These are phyloP conservation scores for Candida sanyiensis DNA, from an alignment of 805 yeast genomes.

Conservation along the genomic window DNA sequence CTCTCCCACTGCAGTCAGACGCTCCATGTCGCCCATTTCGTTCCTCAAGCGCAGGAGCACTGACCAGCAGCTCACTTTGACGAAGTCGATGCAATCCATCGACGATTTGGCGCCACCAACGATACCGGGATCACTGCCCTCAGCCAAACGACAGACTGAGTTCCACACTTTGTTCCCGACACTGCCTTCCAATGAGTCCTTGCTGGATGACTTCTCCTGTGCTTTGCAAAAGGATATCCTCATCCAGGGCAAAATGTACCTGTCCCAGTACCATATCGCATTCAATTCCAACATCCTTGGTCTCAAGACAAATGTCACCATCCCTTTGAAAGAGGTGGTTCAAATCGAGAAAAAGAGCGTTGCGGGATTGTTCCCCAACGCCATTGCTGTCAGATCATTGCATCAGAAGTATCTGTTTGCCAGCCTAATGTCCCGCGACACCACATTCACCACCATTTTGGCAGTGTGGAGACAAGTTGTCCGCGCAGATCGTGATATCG, in stretches of 20 bases:
- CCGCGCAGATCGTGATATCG: constrained; percentile 17
- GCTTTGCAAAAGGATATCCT: constrained; percentile 84
- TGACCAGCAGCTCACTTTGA: not conserved
- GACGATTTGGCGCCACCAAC: not conserved
- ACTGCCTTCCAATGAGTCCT: constrained; percentile 60
- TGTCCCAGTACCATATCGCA: constrained; percentile 71
- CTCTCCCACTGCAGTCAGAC: not conserved
- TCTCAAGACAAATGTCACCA: constrained; percentile 77
- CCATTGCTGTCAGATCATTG: constrained; percentile 40
- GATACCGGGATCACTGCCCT: not conserved
- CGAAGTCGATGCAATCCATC: not conserved
- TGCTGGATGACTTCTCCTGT: constrained; percentile 84
- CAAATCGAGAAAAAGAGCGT: constrained; percentile 75
- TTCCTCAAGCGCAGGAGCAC: not conserved
- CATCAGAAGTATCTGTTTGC: constrained; percentile 74
- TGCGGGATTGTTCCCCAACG: constrained; percentile 89
- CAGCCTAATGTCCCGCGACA: constrained; percentile 74
- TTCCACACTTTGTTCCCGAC: constrained; percentile 71
- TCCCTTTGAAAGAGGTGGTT: constrained; percentile 71
- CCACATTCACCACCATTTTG: constrained; percentile 43
- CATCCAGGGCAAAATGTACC: constrained; percentile 79
- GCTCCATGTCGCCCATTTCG: constrained; percentile 1
- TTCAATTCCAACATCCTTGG: constrained; percentile 86
- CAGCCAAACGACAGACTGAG: constrained; percentile 56
- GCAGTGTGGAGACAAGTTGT: constrained; percentile 54